Evolutionary conservation across 768 basidiomycete species (phyloP).

Genomic region (Chalciporus sphaerocephalus): DNA sequence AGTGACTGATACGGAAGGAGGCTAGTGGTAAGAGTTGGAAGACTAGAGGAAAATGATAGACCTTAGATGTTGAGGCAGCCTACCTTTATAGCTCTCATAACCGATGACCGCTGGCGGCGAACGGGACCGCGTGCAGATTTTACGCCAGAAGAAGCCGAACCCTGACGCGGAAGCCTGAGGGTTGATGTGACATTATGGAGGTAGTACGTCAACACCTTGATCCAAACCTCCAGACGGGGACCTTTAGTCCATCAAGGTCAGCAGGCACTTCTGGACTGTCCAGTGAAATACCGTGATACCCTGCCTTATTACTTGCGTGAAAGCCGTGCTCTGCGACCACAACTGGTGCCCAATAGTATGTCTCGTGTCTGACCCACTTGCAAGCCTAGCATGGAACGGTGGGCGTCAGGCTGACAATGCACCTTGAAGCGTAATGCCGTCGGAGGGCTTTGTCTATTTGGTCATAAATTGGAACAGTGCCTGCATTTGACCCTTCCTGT

Average conservation of each 20-base stretch:
- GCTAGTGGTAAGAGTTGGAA: neutral
- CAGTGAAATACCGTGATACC: neutral
- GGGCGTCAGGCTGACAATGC: too few relatives aligned
- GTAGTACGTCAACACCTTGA: neutral
- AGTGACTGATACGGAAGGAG: constrained; percentile 7
- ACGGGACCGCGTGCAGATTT: constrained; percentile 17
- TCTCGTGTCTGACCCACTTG: neutral
- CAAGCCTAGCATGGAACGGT: neutral
- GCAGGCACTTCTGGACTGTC: too few relatives aligned
- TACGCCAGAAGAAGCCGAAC: constrained; percentile 17
- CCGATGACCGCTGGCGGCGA: neutral
- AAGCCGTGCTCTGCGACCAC: neutral
- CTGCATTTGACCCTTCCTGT: too few relatives aligned
- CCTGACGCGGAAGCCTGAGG: neutral
- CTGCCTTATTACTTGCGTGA: neutral
- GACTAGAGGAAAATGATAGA: neutral
- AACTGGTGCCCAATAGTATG: neutral
- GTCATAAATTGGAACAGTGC: too few relatives aligned
- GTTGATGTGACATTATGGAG: neutral
- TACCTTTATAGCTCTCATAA: constrained; percentile 3
- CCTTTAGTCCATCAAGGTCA: too few relatives aligned
- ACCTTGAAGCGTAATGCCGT: too few relatives aligned
- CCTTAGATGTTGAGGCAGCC: neutral
- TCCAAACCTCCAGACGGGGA: too few relatives aligned
- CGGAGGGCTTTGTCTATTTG: too few relatives aligned